Evolutionary conservation across 176 grass and related monocot genomes (phyloP).

Genomic region (Carex parvula): DNA sequence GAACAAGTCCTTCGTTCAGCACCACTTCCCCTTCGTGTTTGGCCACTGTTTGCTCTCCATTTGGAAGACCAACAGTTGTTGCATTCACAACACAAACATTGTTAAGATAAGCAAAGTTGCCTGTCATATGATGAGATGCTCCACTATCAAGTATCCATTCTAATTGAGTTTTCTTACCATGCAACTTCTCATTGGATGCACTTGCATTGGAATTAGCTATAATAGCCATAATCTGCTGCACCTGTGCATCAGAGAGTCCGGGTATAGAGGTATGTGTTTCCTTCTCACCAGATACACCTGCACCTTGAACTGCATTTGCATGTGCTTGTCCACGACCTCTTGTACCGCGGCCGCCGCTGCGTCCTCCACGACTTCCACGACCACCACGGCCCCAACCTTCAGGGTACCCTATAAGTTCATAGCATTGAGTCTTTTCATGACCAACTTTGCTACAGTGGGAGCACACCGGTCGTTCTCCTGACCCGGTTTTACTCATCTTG

Average conservation of each 20-base stretch:
- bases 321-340: not conserved
- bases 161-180: not conserved
- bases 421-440: not conserved
- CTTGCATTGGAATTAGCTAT: no score
- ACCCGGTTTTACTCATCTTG: not conserved
- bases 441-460: not conserved
- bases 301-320: no score
- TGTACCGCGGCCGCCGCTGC: not conserved
- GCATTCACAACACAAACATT: not conserved
- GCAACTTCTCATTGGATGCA: not conserved
- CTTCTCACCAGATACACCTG: no score
- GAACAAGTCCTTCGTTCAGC: not conserved
- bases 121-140: not conserved
- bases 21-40: not conserved
- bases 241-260: not conserved
- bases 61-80: not conserved
- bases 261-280: no score
- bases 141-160: not conserved
- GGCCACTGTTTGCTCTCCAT: not conserved
- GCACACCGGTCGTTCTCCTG: not conserved
- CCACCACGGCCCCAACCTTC: not conserved
- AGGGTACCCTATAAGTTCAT: not conserved
- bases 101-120: not conserved
- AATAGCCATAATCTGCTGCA: not conserved
- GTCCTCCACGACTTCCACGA: not conserved